Base-by-base conservation (phyloP, 73 alveolate genomes). In the Paramecium bursaria region DNA sequence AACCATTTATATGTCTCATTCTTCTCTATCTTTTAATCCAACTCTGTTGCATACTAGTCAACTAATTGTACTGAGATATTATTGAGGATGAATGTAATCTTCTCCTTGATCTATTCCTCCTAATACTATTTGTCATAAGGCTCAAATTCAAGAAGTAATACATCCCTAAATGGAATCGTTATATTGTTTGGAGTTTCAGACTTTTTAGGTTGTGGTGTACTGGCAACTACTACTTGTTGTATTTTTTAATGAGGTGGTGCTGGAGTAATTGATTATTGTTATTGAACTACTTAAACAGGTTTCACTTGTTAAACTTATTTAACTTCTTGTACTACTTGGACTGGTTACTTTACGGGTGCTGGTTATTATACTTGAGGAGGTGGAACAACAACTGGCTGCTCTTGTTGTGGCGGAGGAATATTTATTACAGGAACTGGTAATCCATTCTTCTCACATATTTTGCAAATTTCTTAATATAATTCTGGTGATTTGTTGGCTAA, bases 191-290 rank as follows among this genome's bases (percentile, higher is more conserved):
- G 23, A 51, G 23, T 51, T 25, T 57, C 76, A 1, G 27, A 27
- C 33, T 57, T 57, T 57, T 57, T 19, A 29, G 76, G 76, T 57
- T 57, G 29, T 1, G 76, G 76, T 57, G 76, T 57, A 57, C 33
- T 48, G 3, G 27, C 21, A 23, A 57, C 76, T 10, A 50, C 51
- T 29, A 57, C 26, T 27, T 23, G 33, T 10, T 30, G 33, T 0
- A 27, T 9, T n/a, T 57, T 57, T 22, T 51, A 51, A 26, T 11
- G 27, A 0, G 74, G 23, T 11, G 82, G 82, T n/a, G 79, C 54
- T 1, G 82, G 82, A 67, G 82, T 67, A 10, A 67, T 57, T 67
- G 82, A 67, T 67, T 39, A 14, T 67, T 67, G 44, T 67, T 67
- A 39, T 39, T 25, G 2, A 1, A 35, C 1, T 15, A 33, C 23